Percentiles rank a stretch among this genome's conserved stretches.
These are phyloP conservation scores for Fusarium vanettenii DNA, from an alignment of 2,329 filamentous ascomycete species.

Conservation along the genomic window DNA sequence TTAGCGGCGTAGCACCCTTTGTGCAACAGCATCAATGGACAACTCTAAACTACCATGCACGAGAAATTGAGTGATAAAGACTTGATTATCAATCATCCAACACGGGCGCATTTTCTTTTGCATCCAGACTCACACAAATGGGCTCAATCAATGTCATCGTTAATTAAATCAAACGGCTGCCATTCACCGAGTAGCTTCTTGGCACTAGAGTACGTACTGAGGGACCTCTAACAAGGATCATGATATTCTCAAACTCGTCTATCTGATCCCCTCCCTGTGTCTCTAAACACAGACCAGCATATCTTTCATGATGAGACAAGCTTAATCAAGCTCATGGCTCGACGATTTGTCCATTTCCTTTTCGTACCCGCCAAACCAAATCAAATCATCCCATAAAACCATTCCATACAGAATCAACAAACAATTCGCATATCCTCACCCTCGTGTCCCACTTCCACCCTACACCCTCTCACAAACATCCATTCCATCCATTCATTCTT, in stretches of 20 bases:
- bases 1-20: constrained; percentile 47
- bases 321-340: background rate
- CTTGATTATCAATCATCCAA: background rate
- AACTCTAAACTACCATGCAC: background rate
- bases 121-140: background rate
- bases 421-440: background rate
- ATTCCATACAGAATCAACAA: background rate
- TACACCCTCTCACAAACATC: background rate
- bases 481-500: background rate
- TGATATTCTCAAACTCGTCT: background rate
- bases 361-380: background rate
- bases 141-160: background rate
- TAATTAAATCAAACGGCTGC: background rate
- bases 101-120: background rate
- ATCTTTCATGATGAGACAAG: background rate
- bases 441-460: background rate
- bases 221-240: background rate
- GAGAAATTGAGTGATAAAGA: background rate
- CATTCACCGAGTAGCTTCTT: background rate
- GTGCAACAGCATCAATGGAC: constrained; percentile 47
- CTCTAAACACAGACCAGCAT: background rate
- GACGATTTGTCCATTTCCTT: background rate
- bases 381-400: background rate
- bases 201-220: background rate
- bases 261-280: background rate